Conservation (phyloP, 371 early-diverging fungal species). For the Basidiobolus meristosporus region DNA sequence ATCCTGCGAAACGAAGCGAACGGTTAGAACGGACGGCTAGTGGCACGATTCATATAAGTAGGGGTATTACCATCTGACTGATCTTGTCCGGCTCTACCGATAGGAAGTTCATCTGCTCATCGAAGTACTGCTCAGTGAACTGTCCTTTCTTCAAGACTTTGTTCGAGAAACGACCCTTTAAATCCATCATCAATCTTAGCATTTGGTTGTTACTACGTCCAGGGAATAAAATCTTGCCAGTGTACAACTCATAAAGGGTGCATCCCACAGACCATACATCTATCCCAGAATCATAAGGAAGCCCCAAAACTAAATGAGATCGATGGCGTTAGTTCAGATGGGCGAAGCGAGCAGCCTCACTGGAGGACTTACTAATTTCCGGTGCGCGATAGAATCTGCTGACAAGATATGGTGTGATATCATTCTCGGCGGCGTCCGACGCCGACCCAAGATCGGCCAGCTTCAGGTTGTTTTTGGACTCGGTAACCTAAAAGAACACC, state of each 20-base stretch:
- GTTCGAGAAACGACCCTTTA: conserved; percentile 74
- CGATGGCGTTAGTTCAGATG: too few relatives aligned
- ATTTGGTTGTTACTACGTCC: conserved; percentile 91
- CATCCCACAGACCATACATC: conserved; percentile 99
- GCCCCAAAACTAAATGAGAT: conserved; percentile 46
- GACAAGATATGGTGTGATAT: conserved; percentile 88
- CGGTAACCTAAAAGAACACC: conserved; percentile 18
- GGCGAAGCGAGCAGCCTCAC: background rate
- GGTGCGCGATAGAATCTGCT: conserved; percentile 98
- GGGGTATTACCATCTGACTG: conserved; percentile 27
- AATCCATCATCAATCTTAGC: conserved; percentile 83
- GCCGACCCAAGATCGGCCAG: conserved; percentile 91
- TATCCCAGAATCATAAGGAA: conserved; percentile 66
- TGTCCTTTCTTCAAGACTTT: conserved; percentile 64
- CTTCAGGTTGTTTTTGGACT: conserved; percentile 59
- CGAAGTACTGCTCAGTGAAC: conserved; percentile 69
- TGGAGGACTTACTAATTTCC: conserved; percentile 66
- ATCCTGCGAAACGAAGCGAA: conserved; percentile 15
- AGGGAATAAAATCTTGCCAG: conserved; percentile 85
- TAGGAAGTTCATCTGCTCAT: conserved; percentile 45
- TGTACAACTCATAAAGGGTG: conserved; percentile 91
- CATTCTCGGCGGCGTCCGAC: conserved; percentile 64
- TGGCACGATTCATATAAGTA: background rate
- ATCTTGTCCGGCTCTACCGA: conserved; percentile 46
- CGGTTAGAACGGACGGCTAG: background rate